A percentile compares a stretch with the other conserved stretches of the same genome.
Conservation (phyloP, 306 rosid genomes). For the Pterocarpus santalinus region DNA sequence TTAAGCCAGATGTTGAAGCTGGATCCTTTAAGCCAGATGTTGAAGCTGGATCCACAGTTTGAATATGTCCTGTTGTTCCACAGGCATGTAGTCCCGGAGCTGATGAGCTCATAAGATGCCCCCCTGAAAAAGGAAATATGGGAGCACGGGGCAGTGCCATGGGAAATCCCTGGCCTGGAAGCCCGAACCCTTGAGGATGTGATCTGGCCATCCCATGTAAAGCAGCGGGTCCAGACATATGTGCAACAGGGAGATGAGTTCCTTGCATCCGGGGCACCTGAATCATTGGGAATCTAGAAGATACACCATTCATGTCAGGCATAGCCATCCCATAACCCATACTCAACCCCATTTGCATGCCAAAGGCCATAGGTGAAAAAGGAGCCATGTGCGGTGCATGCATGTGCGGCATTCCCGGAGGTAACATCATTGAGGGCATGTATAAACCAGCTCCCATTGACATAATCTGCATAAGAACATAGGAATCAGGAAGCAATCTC, state of each 20-base stretch:
- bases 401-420: constrained; percentile 85
- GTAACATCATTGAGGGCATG: constrained; percentile 88
- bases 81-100: constrained; percentile 51
- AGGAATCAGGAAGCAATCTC: constrained; percentile 49
- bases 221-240: constrained; percentile 63
- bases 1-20: constrained; percentile 65
- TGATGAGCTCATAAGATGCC: constrained; percentile 67
- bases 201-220: constrained; percentile 58
- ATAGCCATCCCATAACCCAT: constrained; percentile 84
- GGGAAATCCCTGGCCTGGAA: constrained; percentile 81
- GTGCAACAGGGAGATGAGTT: constrained; percentile 69
- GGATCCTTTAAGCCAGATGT: constrained; percentile 62
- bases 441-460: constrained; percentile 97
- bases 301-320: constrained; percentile 73
- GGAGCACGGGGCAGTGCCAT: constrained; percentile 66
- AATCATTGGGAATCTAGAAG: constrained; percentile 75
- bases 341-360: constrained; percentile 86
- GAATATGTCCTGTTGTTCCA: constrained; percentile 61
- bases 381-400: constrained; percentile 76
- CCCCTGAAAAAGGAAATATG: constrained; percentile 61
- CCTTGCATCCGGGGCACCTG: constrained; percentile 86
- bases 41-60: constrained; percentile 62
- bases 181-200: constrained; percentile 70
- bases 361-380: constrained; percentile 76
- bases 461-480: constrained; percentile 75